Base-by-base conservation (phyloP, 1,139 yeast genomes). In the Diutina ranongensis region DNA sequence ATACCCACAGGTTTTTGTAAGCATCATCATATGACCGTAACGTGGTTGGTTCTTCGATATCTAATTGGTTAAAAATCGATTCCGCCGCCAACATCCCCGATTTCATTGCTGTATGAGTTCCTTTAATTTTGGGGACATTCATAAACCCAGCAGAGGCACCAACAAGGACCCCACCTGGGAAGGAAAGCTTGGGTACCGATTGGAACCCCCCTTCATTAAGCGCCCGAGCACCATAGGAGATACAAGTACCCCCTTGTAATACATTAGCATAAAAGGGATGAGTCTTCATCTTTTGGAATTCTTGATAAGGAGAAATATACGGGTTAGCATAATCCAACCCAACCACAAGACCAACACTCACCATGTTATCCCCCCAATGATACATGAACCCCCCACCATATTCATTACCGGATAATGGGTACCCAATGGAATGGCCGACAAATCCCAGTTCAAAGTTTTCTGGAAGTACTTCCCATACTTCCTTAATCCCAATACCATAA, bases 71-170 rank as follows among this genome's bases (percentile, higher is more conserved):
- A 55, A 71, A 87, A 36, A 88, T 83, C 22, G 76, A 61, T 56
- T 92, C 97, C 1, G 97, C 98, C 2, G 97, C 98, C 28, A 92
- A 65, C 72, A 92, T 82, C 34, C 97, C 98, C 10, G 94, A 74
- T 62, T 89, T 92, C 77, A 92, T 84, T 2, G 98, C 97, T 0
- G 97, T 89, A 60, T 92, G 98, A 0, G 97, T 83, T n/a, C 98
- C 98, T 65, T 92, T 92, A 57, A 92, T 84, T 61, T 92, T 92
- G 42, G 98, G 97, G 42, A 92, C 97, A 60, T 92, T 92, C 74
- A 92, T 76, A 61, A 92, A 89, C 1, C 98, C 98, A 8, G 98
- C 98, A 46, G 94, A 69, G 51, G 95, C 94, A 31, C 98, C 98
- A 38, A 92, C 92, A 25, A 92, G 67, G 5, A 88, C 80, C 47